A percentile compares a stretch with the other conserved stretches of the same genome.
Evolutionary conservation across 2,329 filamentous ascomycete genomes (phyloP).

Genomic region (Fusarium nurragi): DNA sequence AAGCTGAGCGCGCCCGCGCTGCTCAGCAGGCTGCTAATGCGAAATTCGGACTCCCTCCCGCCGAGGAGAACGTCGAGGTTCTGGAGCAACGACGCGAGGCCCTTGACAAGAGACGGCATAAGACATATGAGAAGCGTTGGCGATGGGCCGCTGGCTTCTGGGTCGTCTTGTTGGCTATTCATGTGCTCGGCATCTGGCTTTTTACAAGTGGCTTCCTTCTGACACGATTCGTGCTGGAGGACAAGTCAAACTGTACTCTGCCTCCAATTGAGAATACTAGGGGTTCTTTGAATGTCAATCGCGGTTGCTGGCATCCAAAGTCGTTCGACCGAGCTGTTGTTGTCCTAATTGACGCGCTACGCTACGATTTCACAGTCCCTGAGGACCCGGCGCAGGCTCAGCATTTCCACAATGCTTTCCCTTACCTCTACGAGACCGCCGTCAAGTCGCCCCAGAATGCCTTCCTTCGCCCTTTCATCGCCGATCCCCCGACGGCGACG

Average conservation of each 20-base stretch:
- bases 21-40: conserved; percentile 50
- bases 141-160: conserved; percentile 74
- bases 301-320: conserved; percentile 96
- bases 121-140: conserved; percentile 63
- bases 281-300: conserved; percentile 57
- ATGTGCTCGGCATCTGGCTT: conserved; percentile 83
- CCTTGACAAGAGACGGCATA: conserved; percentile 60
- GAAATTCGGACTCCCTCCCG: conserved; percentile 45
- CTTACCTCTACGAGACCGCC: conserved; percentile 86
- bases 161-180: conserved; percentile 75
- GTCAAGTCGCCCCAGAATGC: conserved; percentile 79
- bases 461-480: conserved; percentile 93
- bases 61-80: conserved; percentile 49
- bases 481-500: conserved; percentile 94
- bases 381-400: conserved; percentile 54
- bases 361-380: conserved; percentile 96
- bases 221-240: conserved; percentile 81
- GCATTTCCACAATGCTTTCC: conserved; percentile 85
- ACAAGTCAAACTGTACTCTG: conserved; percentile 74
- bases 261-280: conserved; percentile 69
- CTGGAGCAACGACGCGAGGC: conserved; percentile 57
- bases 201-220: conserved; percentile 96
- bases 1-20: conserved; percentile 61
- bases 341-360: conserved; percentile 89
- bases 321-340: conserved; percentile 92